Evolutionary conservation across 177 flowering plant genomes (phyloP).

Genomic region (Vitis hybrid): DNA sequence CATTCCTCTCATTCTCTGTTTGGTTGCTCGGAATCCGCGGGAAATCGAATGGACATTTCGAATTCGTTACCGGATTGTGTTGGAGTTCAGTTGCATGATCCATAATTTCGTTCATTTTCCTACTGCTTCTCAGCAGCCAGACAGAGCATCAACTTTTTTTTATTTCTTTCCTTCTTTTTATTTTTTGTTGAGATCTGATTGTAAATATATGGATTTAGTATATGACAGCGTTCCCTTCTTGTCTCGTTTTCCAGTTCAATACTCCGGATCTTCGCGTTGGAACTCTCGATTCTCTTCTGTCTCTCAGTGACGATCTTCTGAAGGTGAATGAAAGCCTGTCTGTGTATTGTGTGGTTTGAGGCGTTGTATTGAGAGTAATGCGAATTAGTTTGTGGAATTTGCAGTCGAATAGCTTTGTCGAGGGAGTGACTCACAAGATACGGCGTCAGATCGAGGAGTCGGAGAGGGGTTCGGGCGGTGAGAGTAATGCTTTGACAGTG

Average conservation of each 20-base stretch:
- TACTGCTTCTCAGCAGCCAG: not conserved
- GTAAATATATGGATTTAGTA: not conserved
- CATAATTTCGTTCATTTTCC: too few species aligned
- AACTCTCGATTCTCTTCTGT: conserved; percentile 86
- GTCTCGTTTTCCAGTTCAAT: conserved; percentile 56
- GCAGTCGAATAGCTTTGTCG: conserved; percentile 85
- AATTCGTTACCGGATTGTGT: too few species aligned
- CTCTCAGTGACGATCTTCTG: conserved; percentile 92
- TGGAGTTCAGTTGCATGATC: too few species aligned
- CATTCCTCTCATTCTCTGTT: too few species aligned
- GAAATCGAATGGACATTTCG: too few species aligned
- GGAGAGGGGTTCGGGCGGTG: conserved; percentile 74
- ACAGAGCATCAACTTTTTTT: not conserved
- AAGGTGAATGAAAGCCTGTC: conserved; percentile 45
- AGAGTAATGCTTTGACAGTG: conserved; percentile 64
- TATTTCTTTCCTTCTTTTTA: not conserved
- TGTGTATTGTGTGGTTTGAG: too few species aligned
- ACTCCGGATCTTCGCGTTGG: conserved; percentile 94
- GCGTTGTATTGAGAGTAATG: too few species aligned
- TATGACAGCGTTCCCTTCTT: not conserved
- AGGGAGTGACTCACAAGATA: conserved; percentile 89
- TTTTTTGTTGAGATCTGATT: not conserved
- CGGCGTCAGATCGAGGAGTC: conserved; percentile 91
- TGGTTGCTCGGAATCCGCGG: too few species aligned
- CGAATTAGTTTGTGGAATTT: conserved; percentile 6